Percentiles rank a stretch among this genome's conserved stretches.
Evolutionary conservation across 2,329 filamentous ascomycete species (phyloP).

Genomic region (Colletotrichum orbiculare): DNA sequence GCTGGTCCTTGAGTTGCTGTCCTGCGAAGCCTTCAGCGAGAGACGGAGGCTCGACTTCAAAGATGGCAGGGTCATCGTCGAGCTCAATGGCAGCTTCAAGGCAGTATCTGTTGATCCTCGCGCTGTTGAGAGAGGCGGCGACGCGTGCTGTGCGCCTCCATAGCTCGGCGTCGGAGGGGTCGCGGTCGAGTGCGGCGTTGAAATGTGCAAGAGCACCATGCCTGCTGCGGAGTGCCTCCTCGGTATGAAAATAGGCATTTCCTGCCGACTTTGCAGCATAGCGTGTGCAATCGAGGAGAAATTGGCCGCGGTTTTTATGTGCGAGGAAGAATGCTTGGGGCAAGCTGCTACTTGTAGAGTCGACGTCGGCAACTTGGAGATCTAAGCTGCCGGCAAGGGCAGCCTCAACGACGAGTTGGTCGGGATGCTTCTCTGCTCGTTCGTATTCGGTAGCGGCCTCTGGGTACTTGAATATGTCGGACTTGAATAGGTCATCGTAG

Average conservation of each 20-base stretch:
- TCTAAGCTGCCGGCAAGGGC: conserved; percentile 63
- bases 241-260: conserved; percentile 49
- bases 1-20: conserved; percentile 67
- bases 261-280: conserved; percentile 54
- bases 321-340: conserved; percentile 92
- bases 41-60: conserved; percentile 71
- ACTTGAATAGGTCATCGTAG: conserved; percentile 86
- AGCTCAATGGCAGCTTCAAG: conserved; percentile 74
- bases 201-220: conserved; percentile 66
- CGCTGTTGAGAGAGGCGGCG: conserved; percentile 67
- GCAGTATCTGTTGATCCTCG: conserved; percentile 69
- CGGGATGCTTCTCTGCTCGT: conserved; percentile 70
- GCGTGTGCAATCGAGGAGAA: conserved; percentile 80
- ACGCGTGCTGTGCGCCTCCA: conserved; percentile 71
- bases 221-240: conserved; percentile 51
- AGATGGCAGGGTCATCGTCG: conserved; percentile 72
- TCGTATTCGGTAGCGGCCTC: conserved; percentile 89
- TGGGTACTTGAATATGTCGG: conserved; percentile 93
- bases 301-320: conserved; percentile 96
- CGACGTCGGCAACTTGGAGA: conserved; percentile 70
- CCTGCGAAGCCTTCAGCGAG: conserved; percentile 73
- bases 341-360: conserved; percentile 82
- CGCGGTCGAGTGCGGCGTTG: conserved; percentile 68
- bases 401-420: conserved; percentile 60
- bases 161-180: conserved; percentile 74